Percentiles rank a stretch among this genome's conserved stretches.
Conservation (phyloP, 371 early-diverging fungal genomes). For the Coemansia sp. region DNA sequence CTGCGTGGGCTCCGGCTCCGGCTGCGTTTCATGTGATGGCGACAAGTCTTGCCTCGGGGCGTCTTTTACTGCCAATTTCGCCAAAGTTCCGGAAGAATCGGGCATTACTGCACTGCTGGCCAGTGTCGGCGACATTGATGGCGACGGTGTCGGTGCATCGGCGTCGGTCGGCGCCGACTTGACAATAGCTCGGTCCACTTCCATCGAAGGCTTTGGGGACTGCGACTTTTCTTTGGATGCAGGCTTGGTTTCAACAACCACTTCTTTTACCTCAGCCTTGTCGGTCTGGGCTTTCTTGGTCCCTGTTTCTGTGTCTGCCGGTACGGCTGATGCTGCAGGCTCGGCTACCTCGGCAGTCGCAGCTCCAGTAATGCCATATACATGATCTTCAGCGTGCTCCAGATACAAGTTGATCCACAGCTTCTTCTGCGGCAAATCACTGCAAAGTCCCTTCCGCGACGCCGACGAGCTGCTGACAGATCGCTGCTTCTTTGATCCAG, state of each 20-base stretch:
- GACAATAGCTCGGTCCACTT: neutral
- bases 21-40: neutral
- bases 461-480: neutral
- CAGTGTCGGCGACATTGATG: slow-evolving; percentile 12
- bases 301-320: neutral
- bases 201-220: neutral
- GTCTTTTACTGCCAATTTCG: neutral
- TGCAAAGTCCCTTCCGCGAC: neutral
- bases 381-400: slow-evolving; percentile 14
- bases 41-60: neutral
- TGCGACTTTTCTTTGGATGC: neutral
- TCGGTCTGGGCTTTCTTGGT: no score
- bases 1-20: neutral
- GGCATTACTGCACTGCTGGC: neutral
- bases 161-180: slow-evolving; percentile 37
- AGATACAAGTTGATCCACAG: slow-evolving; percentile 46
- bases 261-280: neutral
- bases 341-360: neutral
- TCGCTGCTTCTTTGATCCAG: slow-evolving; percentile 22
- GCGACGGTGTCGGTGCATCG: slow-evolving; percentile 46
- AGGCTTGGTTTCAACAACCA: neutral
- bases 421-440: slow-evolving; percentile 36
- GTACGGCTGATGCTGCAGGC: neutral
- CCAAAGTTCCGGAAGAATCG: neutral
- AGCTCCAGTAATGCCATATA: neutral